These are phyloP conservation scores for Pleomassaria siparia DNA, from an alignment of 2,329 filamentous ascomycete species.

Conservation along the genomic window DNA sequence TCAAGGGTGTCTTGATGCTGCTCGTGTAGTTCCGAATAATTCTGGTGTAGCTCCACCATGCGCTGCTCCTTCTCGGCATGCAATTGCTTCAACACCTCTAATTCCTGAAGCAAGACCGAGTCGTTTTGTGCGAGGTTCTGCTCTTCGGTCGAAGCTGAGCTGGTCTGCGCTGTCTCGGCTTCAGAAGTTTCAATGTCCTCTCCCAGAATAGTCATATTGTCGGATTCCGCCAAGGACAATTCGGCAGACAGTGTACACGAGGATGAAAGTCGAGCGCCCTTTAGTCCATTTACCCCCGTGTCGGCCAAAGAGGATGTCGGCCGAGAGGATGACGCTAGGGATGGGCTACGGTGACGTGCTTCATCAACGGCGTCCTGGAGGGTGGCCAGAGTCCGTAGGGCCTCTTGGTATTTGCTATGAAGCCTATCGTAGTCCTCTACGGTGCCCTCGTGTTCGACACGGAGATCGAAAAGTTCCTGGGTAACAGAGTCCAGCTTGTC, in stretches of 20 bases:
- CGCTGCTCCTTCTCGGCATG: conserved; percentile 76
- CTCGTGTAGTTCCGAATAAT: conserved; percentile 79
- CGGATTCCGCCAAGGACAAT: conserved; percentile 80
- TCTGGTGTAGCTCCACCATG: conserved; percentile 71
- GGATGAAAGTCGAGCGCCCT: conserved; percentile 67
- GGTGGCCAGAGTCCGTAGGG: conserved; percentile 77
- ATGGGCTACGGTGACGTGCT: conserved; percentile 60
- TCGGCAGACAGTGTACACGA: conserved; percentile 93
- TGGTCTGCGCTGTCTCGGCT: conserved; percentile 49
- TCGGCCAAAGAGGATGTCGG: conserved; percentile 86
- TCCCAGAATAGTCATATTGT: conserved; percentile 32
- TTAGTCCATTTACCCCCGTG: conserved; percentile 68
- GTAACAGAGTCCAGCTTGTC: conserved; percentile 92
- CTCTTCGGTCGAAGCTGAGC: conserved; percentile 21
- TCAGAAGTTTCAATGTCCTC: conserved; percentile 59
- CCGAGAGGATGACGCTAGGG: conserved; percentile 58
- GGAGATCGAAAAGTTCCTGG: conserved; percentile 87
- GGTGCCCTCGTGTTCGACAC: conserved; percentile 85
- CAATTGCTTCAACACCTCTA: conserved; percentile 70
- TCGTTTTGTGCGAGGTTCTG: conserved; percentile 17
- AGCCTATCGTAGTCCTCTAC: conserved; percentile 79
- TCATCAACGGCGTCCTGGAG: conserved; percentile 85
- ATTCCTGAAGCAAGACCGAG: conserved; percentile 58
- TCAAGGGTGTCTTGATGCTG: conserved; percentile 81
- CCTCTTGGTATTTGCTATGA: conserved; percentile 86